phyloP scores from a whole-genome alignment of 306 rosid species.

The Ormosia semicastrata region DNA sequence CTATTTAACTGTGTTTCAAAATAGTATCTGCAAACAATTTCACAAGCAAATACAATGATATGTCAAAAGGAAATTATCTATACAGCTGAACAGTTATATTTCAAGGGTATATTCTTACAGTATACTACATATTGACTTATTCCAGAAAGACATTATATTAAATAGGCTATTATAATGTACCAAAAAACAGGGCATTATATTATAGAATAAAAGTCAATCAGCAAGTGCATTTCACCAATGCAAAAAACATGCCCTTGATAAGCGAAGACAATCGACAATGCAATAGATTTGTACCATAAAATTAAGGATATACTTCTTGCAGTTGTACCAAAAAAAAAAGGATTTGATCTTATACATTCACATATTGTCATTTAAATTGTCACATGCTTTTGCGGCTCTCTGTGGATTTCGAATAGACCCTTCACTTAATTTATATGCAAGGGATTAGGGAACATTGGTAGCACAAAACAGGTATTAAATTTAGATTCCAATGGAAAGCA shows the following conservation, averaged over 20 bases:
- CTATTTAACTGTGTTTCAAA: slow-evolving; percentile 29
- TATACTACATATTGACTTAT: background rate
- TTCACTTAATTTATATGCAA: background rate
- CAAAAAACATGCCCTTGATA: background rate
- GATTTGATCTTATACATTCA: no score
- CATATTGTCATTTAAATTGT: background rate
- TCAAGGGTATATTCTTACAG: background rate
- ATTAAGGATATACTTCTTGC: no score
- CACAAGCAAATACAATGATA: background rate
- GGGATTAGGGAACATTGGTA: background rate
- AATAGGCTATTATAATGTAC: no score
- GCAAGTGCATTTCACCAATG: background rate
- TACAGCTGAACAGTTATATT: no score
- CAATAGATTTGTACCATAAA: background rate
- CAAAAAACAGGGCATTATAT: no score
- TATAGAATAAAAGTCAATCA: no score
- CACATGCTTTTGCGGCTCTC: background rate
- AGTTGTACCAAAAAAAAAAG: no score
- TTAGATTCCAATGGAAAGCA: background rate
- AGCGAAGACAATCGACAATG: background rate
- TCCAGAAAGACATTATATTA: slow-evolving; percentile 10
- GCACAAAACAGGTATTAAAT: slow-evolving; percentile 10
- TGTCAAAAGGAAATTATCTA: background rate
- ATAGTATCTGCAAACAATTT: slow-evolving; percentile 23
- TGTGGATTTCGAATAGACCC: background rate